These are phyloP conservation scores for Telopea speciosissima DNA, from an alignment of 177 flowering plant genomes.

Conservation along the genomic window DNA sequence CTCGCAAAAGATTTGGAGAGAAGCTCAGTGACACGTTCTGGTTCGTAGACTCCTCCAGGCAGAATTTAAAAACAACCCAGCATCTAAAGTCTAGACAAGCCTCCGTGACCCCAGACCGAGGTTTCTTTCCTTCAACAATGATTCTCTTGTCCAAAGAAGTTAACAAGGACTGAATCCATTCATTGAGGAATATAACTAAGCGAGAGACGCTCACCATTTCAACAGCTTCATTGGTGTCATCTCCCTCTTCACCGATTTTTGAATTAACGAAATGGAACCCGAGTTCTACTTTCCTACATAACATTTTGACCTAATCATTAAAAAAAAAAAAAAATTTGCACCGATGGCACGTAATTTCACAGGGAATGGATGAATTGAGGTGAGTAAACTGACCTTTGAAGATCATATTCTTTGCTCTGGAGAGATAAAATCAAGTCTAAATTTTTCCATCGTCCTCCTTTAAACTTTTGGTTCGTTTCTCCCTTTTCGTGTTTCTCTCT, in stretches of 20 bases:
- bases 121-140: conserved; percentile 17
- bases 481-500: conserved; percentile 6
- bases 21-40: conserved; percentile 33
- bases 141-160: conserved; percentile 39
- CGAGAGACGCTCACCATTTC: conserved; percentile 50
- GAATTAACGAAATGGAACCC: conserved; percentile 48
- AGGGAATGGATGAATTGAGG: background rate
- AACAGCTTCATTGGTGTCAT: conserved; percentile 12
- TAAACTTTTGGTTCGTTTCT: background rate
- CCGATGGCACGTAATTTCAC: background rate
- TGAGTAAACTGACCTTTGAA: conserved; percentile 36
- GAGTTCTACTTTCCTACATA: conserved; percentile 67
- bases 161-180: conserved; percentile 73
- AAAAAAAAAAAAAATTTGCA: background rate
- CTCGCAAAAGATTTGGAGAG: conserved; percentile 45
- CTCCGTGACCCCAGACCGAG: conserved; percentile 16
- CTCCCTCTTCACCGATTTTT: conserved; percentile 14
- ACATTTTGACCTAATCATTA: conserved; percentile 1
- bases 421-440: conserved; percentile 47
- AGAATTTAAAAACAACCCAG: conserved; percentile 68
- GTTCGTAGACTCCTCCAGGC: conserved; percentile 52
- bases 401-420: conserved; percentile 32
- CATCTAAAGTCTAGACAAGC: conserved; percentile 60
- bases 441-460: conserved; percentile 46
- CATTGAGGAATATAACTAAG: conserved; percentile 44